Evolutionary conservation across 148 eudicot species (phyloP).

Genomic region (Amaranthus palmeri): DNA sequence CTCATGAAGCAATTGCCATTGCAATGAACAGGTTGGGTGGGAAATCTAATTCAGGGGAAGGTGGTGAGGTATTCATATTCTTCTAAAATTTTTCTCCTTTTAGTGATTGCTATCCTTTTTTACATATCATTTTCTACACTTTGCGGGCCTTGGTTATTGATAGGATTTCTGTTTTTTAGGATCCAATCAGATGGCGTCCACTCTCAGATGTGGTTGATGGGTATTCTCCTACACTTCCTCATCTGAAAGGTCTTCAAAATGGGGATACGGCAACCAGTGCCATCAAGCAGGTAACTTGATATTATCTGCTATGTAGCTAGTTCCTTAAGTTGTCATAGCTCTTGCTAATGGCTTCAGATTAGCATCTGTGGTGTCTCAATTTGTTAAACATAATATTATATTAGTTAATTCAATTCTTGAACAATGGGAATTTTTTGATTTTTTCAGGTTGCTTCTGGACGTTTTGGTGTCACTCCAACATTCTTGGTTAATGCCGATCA

Average conservation of each 20-base stretch:
- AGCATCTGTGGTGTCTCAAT: background rate
- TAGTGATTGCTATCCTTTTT: conserved; percentile 1
- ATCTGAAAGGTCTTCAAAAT: conserved; percentile 98
- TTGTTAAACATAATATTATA: background rate
- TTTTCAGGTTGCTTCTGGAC: conserved; percentile 97
- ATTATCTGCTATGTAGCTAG: background rate
- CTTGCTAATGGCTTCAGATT: background rate
- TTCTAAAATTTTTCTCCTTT: background rate
- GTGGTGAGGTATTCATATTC: conserved; percentile 77
- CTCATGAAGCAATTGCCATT: conserved; percentile 98
- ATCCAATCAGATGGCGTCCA: conserved; percentile 96
- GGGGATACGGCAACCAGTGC: conserved; percentile 99
- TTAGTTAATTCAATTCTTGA: conserved; percentile 4
- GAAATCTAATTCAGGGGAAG: conserved; percentile 98
- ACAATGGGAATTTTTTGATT: conserved; percentile 10
- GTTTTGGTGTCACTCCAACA: conserved; percentile 98
- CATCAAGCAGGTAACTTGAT: conserved; percentile 74
- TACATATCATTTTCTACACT: background rate
- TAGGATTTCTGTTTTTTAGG: conserved; percentile 41
- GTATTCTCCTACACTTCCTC: conserved; percentile 93
- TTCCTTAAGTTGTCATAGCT: conserved; percentile 6
- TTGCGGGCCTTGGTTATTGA: background rate
- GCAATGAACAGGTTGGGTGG: conserved; percentile 99
- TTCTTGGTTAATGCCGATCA: conserved; percentile 98
- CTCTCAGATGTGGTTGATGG: conserved; percentile 97